Conservation (phyloP, 495 filamentous ascomycete species). For the Sordaria brevicollis region DNA sequence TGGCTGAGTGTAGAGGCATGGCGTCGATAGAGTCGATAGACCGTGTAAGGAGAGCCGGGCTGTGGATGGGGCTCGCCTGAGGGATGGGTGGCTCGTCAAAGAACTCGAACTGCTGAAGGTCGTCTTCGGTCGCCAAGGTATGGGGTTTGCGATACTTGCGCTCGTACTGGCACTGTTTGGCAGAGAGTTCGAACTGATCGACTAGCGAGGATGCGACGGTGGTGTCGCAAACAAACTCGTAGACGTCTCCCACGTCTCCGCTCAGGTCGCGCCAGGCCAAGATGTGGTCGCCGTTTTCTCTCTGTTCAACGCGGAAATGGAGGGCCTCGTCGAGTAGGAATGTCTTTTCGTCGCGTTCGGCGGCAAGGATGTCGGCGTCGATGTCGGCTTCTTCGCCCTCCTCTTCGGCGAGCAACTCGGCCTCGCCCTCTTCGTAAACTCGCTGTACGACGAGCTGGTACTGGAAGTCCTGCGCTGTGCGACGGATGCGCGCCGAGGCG, state of each 20-base stretch:
- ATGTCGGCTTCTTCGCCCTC: constrained; percentile 66
- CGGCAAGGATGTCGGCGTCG: constrained; percentile 51
- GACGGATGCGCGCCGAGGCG: constrained; percentile 79
- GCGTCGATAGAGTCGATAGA: constrained; percentile 38
- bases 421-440: constrained; percentile 95
- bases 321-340: constrained; percentile 88
- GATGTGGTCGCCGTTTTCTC: constrained; percentile 68
- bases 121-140: constrained; percentile 69
- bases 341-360: constrained; percentile 90
- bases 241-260: constrained; percentile 86
- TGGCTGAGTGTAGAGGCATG: constrained; percentile 31
- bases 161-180: constrained; percentile 93
- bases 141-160: constrained; percentile 74
- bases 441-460: constrained; percentile 95
- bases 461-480: constrained; percentile 87
- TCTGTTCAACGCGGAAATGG: constrained; percentile 74
- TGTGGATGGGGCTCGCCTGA: constrained; percentile 65
- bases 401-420: constrained; percentile 74
- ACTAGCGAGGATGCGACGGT: constrained; percentile 60
- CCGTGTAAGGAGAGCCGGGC: constrained; percentile 41
- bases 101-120: constrained; percentile 74
- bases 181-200: constrained; percentile 69
- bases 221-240: constrained; percentile 88
- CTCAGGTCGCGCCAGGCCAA: constrained; percentile 92
- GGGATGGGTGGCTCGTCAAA: constrained; percentile 70